Base-by-base conservation (phyloP, 176 grass and related monocot genomes). In the Calamus simplicifolius region DNA sequence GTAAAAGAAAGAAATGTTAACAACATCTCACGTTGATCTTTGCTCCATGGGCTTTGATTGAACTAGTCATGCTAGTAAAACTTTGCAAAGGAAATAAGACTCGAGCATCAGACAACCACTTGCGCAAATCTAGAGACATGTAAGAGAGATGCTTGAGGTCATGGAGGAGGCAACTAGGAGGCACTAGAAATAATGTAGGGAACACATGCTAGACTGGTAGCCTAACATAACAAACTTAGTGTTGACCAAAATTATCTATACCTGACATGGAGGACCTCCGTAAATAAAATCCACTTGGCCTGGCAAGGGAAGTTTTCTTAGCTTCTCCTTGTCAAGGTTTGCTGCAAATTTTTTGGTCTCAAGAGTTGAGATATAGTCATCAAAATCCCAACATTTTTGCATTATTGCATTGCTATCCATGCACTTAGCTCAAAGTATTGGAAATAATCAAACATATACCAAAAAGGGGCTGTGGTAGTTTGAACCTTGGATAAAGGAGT, bases 281-380 rank as follows among this genome's bases (percentile, higher is more conserved):
- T 98, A 92, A 74, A 98, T 98, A 67, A 98, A 92, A 69, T 92
- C 87, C 78, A 98, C 93, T 85, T 98, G 75, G 64, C 93, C 93
- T 15, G 87, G 93, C 61, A 88, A 51, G 4, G 93, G 93, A 57
- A 98, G 84, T 19, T 98, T 98, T n/a, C n/a, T n/a, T n/a, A n/a
- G n/a, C n/a, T n/a, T n/a, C n/a, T n/a, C n/a, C n/a, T n/a, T n/a
- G n/a, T 48, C 63, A 54, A 92, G 66, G 66, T 85, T 79, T 48
- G 79, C 72, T 78, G 84, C 93, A 69, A 85, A 73, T 59, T 92
- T 88, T 64, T 74, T 76, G 80, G 84, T 88, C 56, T 98, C 93
- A n/a, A n/a, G n/a, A 68, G 93, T 73, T 64, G 88, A 92, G 61
- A 98, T 73, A 25, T 88, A 98, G 56, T 98, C 93, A 80, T 91